Base-by-base conservation (phyloP, 23 red algal species). In the Gracilaria domingensis region DNA sequence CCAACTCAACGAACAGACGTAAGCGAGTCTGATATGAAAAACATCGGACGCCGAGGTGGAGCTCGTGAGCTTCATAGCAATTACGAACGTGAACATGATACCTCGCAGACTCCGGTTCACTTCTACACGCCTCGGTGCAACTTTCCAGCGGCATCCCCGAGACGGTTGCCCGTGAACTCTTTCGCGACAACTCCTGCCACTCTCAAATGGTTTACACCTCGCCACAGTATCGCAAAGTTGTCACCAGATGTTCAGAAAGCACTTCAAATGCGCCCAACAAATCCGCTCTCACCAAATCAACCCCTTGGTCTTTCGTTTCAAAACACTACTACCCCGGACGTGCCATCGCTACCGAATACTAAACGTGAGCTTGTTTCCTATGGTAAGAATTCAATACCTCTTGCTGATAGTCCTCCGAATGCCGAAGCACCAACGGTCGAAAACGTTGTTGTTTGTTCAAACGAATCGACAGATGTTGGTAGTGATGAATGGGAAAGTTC, bases 191-290 rank as follows among this genome's bases (percentile, higher is more conserved):
- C 11, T 34, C 32, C 64, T 69, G 64, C 7, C 64, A 28, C 64
- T 69, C 30, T 20, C 30, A 28, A 69, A 14, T 69, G 64, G 64
- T 69, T 69, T 36, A 69, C 64, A 37, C 64, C 64, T 1, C 64
- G 64, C 64, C 64, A 69, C 64, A 69, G 64, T 17, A 32, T 69
- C 64, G 64, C 64, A 37, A 69, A 69, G 38, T 34, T 69, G 64
- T 69, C 64, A 1, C 64, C 64, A 0, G 64, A 69, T 32, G 7
- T 69, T 29, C 59, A 62, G 8, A 62, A 9, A 62, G 59, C 59
- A 30, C 24, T 30, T 62, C 23, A 62, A 69, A 37, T 36, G 64
- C 64, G 32, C 36, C 64, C 4, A 18, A 4, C 29, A 24, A 69
- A 34, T 36, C 0, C 28, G 36, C 1, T 69, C 20, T 69, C 64